Conservation (phyloP, 2,329 filamentous ascomycete species). For the Mollisia scopiformis region DNA sequence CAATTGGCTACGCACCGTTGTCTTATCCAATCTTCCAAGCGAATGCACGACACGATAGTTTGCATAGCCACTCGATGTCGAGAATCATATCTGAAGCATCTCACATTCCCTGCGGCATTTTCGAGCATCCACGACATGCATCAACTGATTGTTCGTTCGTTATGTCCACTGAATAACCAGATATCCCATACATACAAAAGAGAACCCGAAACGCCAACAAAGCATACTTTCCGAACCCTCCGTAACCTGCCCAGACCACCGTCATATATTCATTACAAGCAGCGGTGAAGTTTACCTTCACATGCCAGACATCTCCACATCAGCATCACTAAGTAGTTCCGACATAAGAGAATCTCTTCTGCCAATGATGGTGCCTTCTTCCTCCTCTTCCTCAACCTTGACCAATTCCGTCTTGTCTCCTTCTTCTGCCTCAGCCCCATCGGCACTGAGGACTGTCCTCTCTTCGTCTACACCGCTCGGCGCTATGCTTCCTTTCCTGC, state of each 20-base stretch:
- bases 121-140: neutral
- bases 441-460: constrained; percentile 38
- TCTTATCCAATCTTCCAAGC: neutral
- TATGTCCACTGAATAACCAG: neutral
- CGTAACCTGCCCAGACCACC: neutral
- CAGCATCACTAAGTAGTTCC: constrained; percentile 36
- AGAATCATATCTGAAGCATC: neutral
- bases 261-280: neutral
- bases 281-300: neutral
- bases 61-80: neutral
- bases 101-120: neutral
- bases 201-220: neutral
- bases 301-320: constrained; percentile 30
- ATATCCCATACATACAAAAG: neutral
- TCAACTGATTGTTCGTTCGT: neutral
- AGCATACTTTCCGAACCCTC: neutral
- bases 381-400: constrained; percentile 41
- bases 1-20: neutral
- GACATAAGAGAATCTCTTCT: constrained; percentile 31
- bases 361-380: constrained; percentile 20
- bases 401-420: constrained; percentile 41
- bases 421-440: constrained; percentile 27
- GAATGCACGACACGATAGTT: neutral
- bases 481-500: constrained; percentile 19
- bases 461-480: constrained; percentile 39